Conservation (phyloP, 225 moss, liverwort and hornwort genomes). For the Physcomitrium patens region DNA sequence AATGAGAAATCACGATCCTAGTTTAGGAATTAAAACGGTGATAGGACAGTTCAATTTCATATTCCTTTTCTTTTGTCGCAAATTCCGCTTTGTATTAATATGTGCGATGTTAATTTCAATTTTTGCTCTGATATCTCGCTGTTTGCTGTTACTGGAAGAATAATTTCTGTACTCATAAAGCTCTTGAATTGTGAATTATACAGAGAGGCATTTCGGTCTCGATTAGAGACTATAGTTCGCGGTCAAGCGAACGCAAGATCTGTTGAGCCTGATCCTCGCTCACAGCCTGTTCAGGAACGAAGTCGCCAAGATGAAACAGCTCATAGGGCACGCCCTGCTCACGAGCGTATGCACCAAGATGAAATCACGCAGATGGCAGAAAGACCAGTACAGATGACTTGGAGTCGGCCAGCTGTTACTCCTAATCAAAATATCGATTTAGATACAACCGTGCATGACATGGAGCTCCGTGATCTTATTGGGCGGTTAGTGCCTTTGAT, state of each 20-base stretch:
- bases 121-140: background rate
- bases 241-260: conserved; percentile 60
- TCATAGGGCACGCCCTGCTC: conserved; percentile 32
- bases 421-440: conserved; percentile 52
- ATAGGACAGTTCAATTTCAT: background rate
- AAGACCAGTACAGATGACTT: conserved; percentile 28
- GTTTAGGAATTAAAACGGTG: background rate
- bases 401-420: conserved; percentile 41
- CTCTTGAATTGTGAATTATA: background rate
- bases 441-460: conserved; percentile 70
- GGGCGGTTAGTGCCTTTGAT: conserved; percentile 52
- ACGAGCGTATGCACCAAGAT: conserved; percentile 32
- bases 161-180: conserved; percentile 5
- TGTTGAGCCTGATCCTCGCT: conserved; percentile 43
- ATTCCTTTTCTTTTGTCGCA: too few species aligned
- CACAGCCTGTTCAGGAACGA: conserved; percentile 40
- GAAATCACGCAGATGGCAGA: conserved; percentile 30
- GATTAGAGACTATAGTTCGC: conserved; percentile 73
- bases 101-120: background rate
- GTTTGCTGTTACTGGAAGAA: background rate
- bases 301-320: conserved; percentile 36
- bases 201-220: conserved; percentile 84
- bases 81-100: background rate
- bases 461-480: conserved; percentile 87
- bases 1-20: background rate